Conservation (phyloP, 2,329 filamentous ascomycete genomes). For the Pleoardoris graminearum region DNA sequence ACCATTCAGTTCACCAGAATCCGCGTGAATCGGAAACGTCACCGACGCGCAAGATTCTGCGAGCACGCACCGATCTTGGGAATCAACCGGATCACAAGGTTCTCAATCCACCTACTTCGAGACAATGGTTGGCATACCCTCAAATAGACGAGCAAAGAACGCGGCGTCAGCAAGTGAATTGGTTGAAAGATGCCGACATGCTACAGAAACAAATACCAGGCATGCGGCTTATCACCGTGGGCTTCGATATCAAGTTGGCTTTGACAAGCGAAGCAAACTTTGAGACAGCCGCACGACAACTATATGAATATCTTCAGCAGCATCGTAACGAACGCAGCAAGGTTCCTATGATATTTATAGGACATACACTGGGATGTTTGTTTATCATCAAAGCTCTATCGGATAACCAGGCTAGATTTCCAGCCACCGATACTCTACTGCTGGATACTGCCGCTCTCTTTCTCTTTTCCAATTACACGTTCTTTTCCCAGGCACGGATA, state of each 20-base stretch:
- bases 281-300: constrained; percentile 8
- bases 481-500: not conserved
- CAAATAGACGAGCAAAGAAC: not conserved
- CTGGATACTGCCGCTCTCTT: constrained; percentile 8
- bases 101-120: not conserved
- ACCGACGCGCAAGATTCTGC: constrained; percentile 1
- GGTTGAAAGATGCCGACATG: constrained; percentile 9
- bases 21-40: not conserved
- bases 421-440: not conserved
- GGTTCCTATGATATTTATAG: constrained; percentile 10
- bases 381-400: constrained; percentile 7
- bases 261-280: not conserved
- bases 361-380: constrained; percentile 4
- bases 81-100: not conserved
- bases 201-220: constrained; percentile 8
- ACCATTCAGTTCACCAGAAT: not conserved
- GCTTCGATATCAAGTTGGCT: constrained; percentile 6
- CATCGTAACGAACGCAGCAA: not conserved
- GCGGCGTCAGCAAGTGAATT: constrained; percentile 4
- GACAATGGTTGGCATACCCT: not conserved
- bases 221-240: constrained; percentile 6
- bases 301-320: constrained; percentile 6
- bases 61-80: constrained; percentile 8
- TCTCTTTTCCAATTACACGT: constrained; percentile 4
- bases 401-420: not conserved